Percentiles rank a stretch among this genome's conserved stretches.
These are phyloP conservation scores for Pleurotus giganteus DNA, from an alignment of 768 basidiomycete genomes.

Conservation along the genomic window DNA sequence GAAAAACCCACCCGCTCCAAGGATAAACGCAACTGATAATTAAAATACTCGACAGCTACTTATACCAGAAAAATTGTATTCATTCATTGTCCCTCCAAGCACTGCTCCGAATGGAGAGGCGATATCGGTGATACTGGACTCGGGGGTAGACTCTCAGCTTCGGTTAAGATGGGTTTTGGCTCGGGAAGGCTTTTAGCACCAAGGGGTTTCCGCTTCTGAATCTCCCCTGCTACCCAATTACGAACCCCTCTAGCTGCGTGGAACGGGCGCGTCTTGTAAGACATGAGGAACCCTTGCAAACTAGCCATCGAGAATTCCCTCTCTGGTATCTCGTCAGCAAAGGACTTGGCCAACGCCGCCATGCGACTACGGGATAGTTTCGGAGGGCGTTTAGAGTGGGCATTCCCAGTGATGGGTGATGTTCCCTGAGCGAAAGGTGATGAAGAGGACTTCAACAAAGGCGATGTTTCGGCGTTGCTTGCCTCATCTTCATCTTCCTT, in stretches of 20 bases:
- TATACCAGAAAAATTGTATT: background rate
- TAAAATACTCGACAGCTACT: background rate
- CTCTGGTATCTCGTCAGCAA: constrained; percentile 43
- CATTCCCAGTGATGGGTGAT: constrained; percentile 16
- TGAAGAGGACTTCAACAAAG: constrained; percentile 4
- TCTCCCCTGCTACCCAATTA: constrained; percentile 45
- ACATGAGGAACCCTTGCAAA: constrained; percentile 51
- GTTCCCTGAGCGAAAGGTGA: constrained; percentile 7
- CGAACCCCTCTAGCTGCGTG: constrained; percentile 39
- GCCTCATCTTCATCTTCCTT: constrained; percentile 18
- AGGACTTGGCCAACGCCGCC: constrained; percentile 42
- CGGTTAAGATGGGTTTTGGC: background rate
- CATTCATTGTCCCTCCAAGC: background rate
- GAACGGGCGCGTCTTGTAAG: constrained; percentile 52
- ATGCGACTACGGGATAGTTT: constrained; percentile 32
- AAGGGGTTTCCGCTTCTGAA: constrained; percentile 8
- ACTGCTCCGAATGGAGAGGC: background rate
- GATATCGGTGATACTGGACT: constrained; percentile 1
- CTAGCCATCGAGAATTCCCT: constrained; percentile 35
- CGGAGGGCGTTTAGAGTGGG: constrained; percentile 28
- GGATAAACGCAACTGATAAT: background rate
- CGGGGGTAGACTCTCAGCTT: background rate
- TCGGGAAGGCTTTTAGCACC: background rate
- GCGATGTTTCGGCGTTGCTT: constrained; percentile 15
- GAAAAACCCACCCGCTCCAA: constrained; percentile 25